phyloP scores from a whole-genome alignment of 1,284 basidiomycete genomes.

The Crocinoboletus sp. region DNA sequence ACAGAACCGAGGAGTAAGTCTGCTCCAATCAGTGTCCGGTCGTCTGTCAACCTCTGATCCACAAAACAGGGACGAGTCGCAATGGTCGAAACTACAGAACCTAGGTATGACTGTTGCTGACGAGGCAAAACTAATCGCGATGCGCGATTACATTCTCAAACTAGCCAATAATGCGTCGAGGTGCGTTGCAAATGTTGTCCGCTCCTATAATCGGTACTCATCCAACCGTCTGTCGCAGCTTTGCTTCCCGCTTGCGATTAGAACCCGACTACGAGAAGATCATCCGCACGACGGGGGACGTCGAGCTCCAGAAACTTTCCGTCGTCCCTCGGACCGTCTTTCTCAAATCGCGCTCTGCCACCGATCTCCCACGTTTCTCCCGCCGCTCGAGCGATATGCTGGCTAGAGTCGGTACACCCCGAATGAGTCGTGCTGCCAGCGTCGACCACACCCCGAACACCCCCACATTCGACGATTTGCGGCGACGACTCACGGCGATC shows the following conservation, averaged over 20 bases:
- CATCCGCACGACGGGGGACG: constrained; percentile 60
- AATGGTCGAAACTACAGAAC: constrained; percentile 70
- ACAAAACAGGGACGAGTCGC: constrained; percentile 61
- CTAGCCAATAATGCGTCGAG: constrained; percentile 67
- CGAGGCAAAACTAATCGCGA: constrained; percentile 76
- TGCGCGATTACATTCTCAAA: constrained; percentile 87
- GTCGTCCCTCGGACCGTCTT: constrained; percentile 97
- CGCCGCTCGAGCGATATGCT: constrained; percentile 33
- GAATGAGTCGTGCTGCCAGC: constrained; percentile 42
- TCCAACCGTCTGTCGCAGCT: constrained; percentile 41
- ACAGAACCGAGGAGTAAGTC: constrained; percentile 71
- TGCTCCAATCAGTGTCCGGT: background rate
- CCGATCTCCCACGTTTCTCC: constrained; percentile 39
- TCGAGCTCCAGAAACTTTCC: constrained; percentile 78
- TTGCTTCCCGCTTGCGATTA: constrained; percentile 53
- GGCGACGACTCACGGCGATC: constrained; percentile 63
- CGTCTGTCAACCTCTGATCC: background rate
- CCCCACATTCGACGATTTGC: constrained; percentile 69
- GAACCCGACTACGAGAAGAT: constrained; percentile 61
- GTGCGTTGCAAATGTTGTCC: constrained; percentile 31
- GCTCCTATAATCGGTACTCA: background rate
- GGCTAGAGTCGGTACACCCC: constrained; percentile 43
- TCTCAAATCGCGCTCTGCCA: constrained; percentile 52
- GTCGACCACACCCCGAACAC: constrained; percentile 38
- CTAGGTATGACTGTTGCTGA: constrained; percentile 78